These are phyloP conservation scores for Stellera chamaejasme DNA, from an alignment of 345 rosid genomes.

Conservation along the genomic window DNA sequence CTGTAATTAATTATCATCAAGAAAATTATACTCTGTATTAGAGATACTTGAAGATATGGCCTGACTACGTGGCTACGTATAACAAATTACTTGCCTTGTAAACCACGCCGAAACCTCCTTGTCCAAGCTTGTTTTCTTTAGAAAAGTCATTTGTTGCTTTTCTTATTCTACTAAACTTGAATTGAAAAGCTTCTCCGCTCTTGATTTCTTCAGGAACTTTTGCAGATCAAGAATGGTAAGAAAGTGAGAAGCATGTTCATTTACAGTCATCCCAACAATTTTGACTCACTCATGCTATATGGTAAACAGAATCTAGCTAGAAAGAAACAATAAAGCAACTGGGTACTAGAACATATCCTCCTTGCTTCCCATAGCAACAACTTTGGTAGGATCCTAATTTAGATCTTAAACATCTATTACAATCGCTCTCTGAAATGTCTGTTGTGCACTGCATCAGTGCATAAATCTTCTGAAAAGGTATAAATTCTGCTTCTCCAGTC, in stretches of 20 bases:
- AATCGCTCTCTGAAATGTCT: slow-evolving; percentile 34
- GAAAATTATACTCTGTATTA: neutral
- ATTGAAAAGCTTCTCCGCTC: neutral
- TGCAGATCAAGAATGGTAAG: too few species aligned
- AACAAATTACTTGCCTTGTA: slow-evolving; percentile 24
- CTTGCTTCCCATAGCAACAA: slow-evolving; percentile 25
- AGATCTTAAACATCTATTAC: slow-evolving; percentile 22
- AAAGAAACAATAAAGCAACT: slow-evolving; percentile 40
- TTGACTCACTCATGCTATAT: too few species aligned
- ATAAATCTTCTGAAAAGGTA: slow-evolving; percentile 14
- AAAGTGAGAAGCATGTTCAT: too few species aligned
- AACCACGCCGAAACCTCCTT: slow-evolving; percentile 61
- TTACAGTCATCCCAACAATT: too few species aligned
- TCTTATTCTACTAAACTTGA: slow-evolving; percentile 23
- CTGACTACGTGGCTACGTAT: neutral
- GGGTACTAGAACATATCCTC: slow-evolving; percentile 31
- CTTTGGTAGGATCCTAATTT: slow-evolving; percentile 4
- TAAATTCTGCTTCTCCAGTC: slow-evolving; percentile 17
- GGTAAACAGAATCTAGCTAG: too few species aligned
- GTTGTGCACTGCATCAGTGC: slow-evolving; percentile 47
- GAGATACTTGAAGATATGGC: neutral
- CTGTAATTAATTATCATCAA: slow-evolving; percentile 12
- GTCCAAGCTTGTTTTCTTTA: slow-evolving; percentile 32
- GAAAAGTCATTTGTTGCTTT: slow-evolving; percentile 41
- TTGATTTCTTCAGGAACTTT: neutral